phyloP scores from a whole-genome alignment of 805 yeast genomes.

The Metschnikowia reukaufii region DNA sequence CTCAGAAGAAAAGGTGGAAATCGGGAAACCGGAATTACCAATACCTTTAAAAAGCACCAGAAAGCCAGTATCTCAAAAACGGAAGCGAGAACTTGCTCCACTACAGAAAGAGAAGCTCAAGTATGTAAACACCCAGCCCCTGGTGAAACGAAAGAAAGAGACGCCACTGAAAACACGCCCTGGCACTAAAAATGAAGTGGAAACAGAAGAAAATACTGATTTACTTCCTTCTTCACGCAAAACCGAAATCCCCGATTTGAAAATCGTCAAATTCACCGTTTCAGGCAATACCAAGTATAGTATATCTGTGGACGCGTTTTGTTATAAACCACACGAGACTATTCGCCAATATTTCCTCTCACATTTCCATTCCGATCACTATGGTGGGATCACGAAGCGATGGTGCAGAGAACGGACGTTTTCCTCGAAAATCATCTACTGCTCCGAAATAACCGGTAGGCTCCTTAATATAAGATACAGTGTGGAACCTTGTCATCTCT shows the following conservation, averaged over 20 bases:
- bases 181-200: too few relatives aligned
- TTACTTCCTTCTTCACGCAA: constrained; percentile 16
- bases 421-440: constrained; percentile 61
- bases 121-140: constrained; percentile 12
- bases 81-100: constrained; percentile 10
- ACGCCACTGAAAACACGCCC: constrained; percentile 10
- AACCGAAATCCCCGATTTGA: constrained; percentile 53
- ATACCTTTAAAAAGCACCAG: not conserved
- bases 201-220: constrained; percentile 11
- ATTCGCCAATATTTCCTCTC: constrained; percentile 60
- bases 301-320: constrained; percentile 67
- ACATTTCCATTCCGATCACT: constrained; percentile 94
- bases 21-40: not conserved
- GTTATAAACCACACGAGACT: constrained; percentile 44
- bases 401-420: constrained; percentile 58
- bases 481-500: constrained; percentile 50
- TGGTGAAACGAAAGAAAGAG: constrained; percentile 10
- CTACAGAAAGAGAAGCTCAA: constrained; percentile 14
- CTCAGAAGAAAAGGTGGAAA: constrained; percentile 17
- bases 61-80: not conserved
- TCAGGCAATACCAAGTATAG: constrained; percentile 27
- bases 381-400: constrained; percentile 74
- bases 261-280: constrained; percentile 46
- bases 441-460: constrained; percentile 67
- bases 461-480: constrained; percentile 56